Evolutionary conservation across 83 land plant species (phyloP).

Genomic region (Picea abies): DNA sequence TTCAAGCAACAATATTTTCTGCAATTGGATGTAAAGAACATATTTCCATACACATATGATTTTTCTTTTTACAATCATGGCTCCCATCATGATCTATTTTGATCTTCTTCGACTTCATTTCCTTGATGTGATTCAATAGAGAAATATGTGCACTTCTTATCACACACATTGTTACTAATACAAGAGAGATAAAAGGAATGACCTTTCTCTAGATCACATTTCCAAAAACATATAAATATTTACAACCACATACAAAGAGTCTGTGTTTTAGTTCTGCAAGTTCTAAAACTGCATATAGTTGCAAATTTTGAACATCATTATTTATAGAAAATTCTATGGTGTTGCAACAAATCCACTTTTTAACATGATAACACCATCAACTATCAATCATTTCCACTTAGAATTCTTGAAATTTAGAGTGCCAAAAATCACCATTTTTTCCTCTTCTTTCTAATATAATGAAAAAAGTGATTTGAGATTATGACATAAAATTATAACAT

Average conservation of each 20-base stretch:
- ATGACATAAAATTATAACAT: neutral
- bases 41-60: slow-evolving; percentile 28
- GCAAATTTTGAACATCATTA: slow-evolving; percentile 38
- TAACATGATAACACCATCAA: too few relatives aligned
- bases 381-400: slow-evolving; percentile 20
- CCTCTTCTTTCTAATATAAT: neutral
- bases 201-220: too few relatives aligned
- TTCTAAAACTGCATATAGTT: slow-evolving; percentile 15
- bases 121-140: slow-evolving; percentile 8
- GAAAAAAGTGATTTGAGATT: neutral
- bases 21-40: slow-evolving; percentile 32
- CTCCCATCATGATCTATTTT: slow-evolving; percentile 40
- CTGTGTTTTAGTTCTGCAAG: slow-evolving; percentile 28
- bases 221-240: too few relatives aligned
- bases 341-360: slow-evolving; percentile 20
- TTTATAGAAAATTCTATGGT: neutral
- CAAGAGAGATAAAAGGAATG: slow-evolving; percentile 14
- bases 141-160: slow-evolving; percentile 31
- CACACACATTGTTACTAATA: slow-evolving; percentile 20
- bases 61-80: slow-evolving; percentile 27
- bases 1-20: slow-evolving; percentile 24
- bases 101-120: slow-evolving; percentile 1
- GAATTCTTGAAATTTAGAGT: slow-evolving; percentile 27
- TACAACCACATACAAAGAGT: slow-evolving; percentile 22
- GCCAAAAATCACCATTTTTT: slow-evolving; percentile 33